Conservation (phyloP, 805 yeast genomes). For the Metschnikowia bowlesiae region DNA sequence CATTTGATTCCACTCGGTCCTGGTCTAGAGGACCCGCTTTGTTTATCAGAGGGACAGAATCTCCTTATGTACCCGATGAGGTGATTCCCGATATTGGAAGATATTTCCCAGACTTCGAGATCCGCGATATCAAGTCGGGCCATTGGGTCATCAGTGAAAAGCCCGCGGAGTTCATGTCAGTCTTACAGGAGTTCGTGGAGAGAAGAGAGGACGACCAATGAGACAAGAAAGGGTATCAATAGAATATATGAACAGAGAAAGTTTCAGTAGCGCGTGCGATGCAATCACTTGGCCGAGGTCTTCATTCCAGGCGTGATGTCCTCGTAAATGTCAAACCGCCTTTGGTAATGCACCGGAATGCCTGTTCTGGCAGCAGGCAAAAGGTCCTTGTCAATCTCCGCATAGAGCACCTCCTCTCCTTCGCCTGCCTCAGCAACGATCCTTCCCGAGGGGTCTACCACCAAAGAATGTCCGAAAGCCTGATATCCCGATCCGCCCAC, state of each 20-base stretch:
- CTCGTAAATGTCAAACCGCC: slow-evolving; percentile 63
- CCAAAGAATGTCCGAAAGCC: slow-evolving; percentile 64
- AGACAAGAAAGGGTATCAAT: background rate
- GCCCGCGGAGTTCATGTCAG: slow-evolving; percentile 67
- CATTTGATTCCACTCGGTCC: slow-evolving; percentile 50
- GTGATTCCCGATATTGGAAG: slow-evolving; percentile 64
- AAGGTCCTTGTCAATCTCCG: slow-evolving; percentile 61
- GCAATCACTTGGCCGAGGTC: slow-evolving; percentile 9
- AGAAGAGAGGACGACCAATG: slow-evolving; percentile 35
- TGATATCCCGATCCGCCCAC: slow-evolving; percentile 49
- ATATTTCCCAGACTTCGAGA: slow-evolving; percentile 73
- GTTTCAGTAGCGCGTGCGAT: background rate
- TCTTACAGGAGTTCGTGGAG: slow-evolving; percentile 60
- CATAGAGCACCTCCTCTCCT: slow-evolving; percentile 69
- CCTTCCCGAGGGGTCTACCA: slow-evolving; percentile 59
- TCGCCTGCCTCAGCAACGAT: slow-evolving; percentile 71
- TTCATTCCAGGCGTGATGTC: slow-evolving; percentile 26
- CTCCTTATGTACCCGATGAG: slow-evolving; percentile 81
- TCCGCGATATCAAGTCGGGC: slow-evolving; percentile 75
- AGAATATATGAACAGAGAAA: background rate
- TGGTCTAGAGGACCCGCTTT: slow-evolving; percentile 66
- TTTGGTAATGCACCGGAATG: slow-evolving; percentile 66
- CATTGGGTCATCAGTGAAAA: slow-evolving; percentile 93
- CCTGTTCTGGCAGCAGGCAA: slow-evolving; percentile 56
- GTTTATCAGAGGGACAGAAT: slow-evolving; percentile 73